Base-by-base conservation (phyloP, 306 rosid species). In the Trifolium subterraneum region DNA sequence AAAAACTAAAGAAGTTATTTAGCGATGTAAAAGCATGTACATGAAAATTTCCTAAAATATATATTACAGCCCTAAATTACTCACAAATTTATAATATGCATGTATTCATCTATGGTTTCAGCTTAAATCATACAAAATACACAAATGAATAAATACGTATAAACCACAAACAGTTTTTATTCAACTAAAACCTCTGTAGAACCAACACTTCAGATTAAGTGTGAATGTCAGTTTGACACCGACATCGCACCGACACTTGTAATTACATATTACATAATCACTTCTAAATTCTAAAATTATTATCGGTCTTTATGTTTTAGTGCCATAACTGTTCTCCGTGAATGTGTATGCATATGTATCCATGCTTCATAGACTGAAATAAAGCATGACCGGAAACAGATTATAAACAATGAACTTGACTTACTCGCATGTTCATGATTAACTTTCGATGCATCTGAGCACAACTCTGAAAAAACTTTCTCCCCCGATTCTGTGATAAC, bases 401-500 rank as follows among this genome's bases (percentile, higher is more conserved):
- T 42, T 70, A 31, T 38, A 41, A 16, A 45, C 41, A 58, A 70
- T 31, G 44, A 74, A 71, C 15, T 45, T 19, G 63, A 90, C 98
- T 84, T 87, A 95, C 99, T 55, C 14, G 68, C 22, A 8, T 67
- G 52, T 63, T 71, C 71, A 51, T 78, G 70, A 70, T 81, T 72
- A 62, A 79, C 72, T 76, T 84, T 84, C 60, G 86, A 80, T 33
- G 76, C 82, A 29, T 92, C 93, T 1, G 81, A 87, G 70, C 77
- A 36, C 81, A 78, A 47, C 76, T 86, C 88, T 22, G 88, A 70
- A 76, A 85, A 55, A 82, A 82, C 88, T 56, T 82, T 88, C 81
- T 90, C 97, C 70, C 90, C 92, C 8, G 92, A 96, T 64, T 78
- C 88, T 7, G 92, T 84, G 69, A 94, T 82, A 59, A 92, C 88